These are phyloP conservation scores for Smallanthus sonchifolius DNA, from an alignment of 129 eudicot species.

Conservation along the genomic window DNA sequence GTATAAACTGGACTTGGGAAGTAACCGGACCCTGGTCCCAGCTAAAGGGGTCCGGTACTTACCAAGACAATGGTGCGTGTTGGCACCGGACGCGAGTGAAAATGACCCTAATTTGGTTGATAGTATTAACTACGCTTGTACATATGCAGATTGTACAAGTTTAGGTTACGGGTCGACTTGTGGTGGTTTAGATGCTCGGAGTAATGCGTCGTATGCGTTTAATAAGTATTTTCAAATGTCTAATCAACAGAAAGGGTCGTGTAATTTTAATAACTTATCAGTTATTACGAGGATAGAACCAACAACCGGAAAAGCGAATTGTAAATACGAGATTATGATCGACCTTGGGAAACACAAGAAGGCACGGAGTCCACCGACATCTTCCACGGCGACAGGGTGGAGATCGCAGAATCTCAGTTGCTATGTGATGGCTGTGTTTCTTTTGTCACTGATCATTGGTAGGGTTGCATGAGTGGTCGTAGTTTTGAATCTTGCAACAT, in stretches of 20 bases:
- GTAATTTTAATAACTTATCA: conserved; percentile 59
- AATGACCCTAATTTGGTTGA: conserved; percentile 53
- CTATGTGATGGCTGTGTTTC: not conserved
- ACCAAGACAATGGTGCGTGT: conserved; percentile 67
- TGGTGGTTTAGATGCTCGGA: conserved; percentile 52
- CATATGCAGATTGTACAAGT: conserved; percentile 83
- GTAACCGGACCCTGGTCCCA: conserved; percentile 39
- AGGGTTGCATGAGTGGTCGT: conserved; percentile 23
- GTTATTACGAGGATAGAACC: conserved; percentile 53
- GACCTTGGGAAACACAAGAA: conserved; percentile 50
- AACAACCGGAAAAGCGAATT: conserved; percentile 32
- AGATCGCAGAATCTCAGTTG: conserved; percentile 1
- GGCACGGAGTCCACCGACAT: conserved; percentile 21
- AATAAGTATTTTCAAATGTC: conserved; percentile 75
- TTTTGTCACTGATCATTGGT: conserved; percentile 12
- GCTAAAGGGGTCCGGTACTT: conserved; percentile 89
- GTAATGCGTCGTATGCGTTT: conserved; percentile 84
- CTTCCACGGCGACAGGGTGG: conserved; percentile 14
- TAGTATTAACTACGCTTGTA: conserved; percentile 62
- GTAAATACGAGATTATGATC: conserved; percentile 65
- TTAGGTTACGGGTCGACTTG: conserved; percentile 86
- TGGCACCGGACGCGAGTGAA: conserved; percentile 57
- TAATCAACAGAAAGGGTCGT: conserved; percentile 68
- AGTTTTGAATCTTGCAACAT: conserved; percentile 25
- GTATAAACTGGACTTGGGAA: conserved; percentile 48